phyloP scores from a whole-genome alignment of 2,329 filamentous ascomycete species.

The Zopfia rhizophila region DNA sequence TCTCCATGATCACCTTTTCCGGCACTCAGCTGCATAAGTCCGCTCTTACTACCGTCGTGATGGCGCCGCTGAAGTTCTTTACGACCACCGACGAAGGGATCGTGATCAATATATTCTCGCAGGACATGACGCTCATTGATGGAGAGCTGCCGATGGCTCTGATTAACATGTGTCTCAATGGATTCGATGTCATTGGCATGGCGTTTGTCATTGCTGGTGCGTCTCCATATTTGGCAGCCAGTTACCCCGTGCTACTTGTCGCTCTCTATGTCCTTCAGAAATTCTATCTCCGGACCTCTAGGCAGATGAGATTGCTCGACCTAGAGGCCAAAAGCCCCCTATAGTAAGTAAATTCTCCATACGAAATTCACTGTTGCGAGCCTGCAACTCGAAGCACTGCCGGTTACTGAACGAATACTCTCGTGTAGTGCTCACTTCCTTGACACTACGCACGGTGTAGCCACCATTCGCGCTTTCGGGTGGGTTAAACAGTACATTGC shows the following conservation, averaged over 20 bases:
- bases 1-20: no score
- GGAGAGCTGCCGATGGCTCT: constrained; percentile 42
- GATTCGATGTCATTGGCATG: no score
- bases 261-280: constrained; percentile 51
- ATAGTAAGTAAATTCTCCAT: constrained; percentile 45
- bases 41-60: constrained; percentile 23
- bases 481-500: constrained; percentile 39
- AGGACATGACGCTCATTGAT: constrained; percentile 56
- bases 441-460: constrained; percentile 58
- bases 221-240: constrained; percentile 41
- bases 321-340: constrained; percentile 60
- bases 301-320: constrained; percentile 61
- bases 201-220: constrained; percentile 29
- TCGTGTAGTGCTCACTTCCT: constrained; percentile 54
- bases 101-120: constrained; percentile 34
- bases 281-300: constrained; percentile 56
- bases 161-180: constrained; percentile 3
- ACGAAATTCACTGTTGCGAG: no score
- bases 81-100: constrained; percentile 25
- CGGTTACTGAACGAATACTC: not conserved
- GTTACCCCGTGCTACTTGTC: constrained; percentile 44
- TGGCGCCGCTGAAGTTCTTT: constrained; percentile 25
- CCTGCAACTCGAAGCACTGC: no score
- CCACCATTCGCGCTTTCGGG: constrained; percentile 60
- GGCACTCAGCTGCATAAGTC: no score